Evolutionary conservation across 1,139 yeast species (phyloP), one percentile per base, ranked within the genome.

Genomic region (Debaryomyces robertsiae): DNA sequence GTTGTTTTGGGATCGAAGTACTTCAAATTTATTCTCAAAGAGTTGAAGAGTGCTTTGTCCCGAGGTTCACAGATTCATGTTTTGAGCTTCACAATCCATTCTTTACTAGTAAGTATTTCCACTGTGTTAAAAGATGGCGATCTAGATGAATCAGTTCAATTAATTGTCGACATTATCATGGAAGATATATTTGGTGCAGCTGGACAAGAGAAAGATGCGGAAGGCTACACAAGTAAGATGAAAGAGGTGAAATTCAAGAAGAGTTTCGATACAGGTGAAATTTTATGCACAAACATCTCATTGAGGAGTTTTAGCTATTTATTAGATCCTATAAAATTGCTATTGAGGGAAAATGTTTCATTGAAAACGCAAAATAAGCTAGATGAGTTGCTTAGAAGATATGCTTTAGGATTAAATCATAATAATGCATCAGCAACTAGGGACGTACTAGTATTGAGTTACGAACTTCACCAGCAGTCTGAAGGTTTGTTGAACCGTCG

Each of bases 11-110:
- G 98, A 1, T 74, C 96, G 0, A 64, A 66, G 30, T 91, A 90
- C 58, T 69, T 93, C 44, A 74, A 76, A 43, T 89, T 89, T 55
- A 78, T 93, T 43, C 65, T 93, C 25, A 78, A 78, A 46, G 98
- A 93, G 58, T 73, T 94, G 55, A 82, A 79, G 48, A 66, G 84
- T 16, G 94, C 98, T 0, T 71, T 93, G 42, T 76, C 85, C 6
- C 77, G 95, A 55, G 98, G 98, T 31, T 88, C 96, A 6, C 98
- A 94, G 59, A 79, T 90, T 42, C 99, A 94, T 63, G 91, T 94
- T 44, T 77, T 94, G 55, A 90, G 97, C 56, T 93, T 73, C 63
- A 88, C 97, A 0, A 79, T 88, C 9, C 96, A 93, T 60, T 72
- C 82, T 34, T 65, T 93, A 33, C 65, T 93, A 42, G 77, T 77